These are phyloP conservation scores for Fennellomyces sp. DNA, from an alignment of 371 early-diverging fungal species.

Conservation along the genomic window DNA sequence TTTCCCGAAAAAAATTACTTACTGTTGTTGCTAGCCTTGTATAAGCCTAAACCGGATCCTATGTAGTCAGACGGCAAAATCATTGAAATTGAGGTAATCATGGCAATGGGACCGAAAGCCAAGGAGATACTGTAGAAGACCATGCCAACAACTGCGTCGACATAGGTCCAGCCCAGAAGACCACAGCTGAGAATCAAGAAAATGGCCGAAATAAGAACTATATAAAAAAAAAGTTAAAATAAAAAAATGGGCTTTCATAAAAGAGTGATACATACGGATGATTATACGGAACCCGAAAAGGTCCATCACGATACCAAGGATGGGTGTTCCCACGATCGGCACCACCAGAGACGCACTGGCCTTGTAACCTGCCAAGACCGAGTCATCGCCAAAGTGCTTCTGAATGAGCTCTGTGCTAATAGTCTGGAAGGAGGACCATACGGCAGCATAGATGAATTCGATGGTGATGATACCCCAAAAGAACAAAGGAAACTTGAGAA, in stretches of 20 bases:
- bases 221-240: background rate
- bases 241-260: background rate
- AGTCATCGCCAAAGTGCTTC: slow-evolving; percentile 38
- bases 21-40: slow-evolving; percentile 49
- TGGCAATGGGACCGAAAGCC: slow-evolving; percentile 56
- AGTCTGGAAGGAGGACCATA: slow-evolving; percentile 61
- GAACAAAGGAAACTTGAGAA: slow-evolving; percentile 47
- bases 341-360: slow-evolving; percentile 54
- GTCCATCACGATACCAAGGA: slow-evolving; percentile 58
- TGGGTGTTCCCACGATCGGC: slow-evolving; percentile 61
- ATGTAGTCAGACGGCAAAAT: slow-evolving; percentile 51
- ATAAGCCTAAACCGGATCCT: slow-evolving; percentile 58
- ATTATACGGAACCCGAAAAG: slow-evolving; percentile 48
- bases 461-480: slow-evolving; percentile 55
- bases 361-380: slow-evolving; percentile 53
- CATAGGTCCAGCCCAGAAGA: slow-evolving; percentile 46
- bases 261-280: slow-evolving; percentile 22
- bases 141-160: slow-evolving; percentile 50
- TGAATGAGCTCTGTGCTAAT: slow-evolving; percentile 51
- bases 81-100: slow-evolving; percentile 57
- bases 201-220: slow-evolving; percentile 38
- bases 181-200: slow-evolving; percentile 45
- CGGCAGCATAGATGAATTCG: slow-evolving; percentile 55
- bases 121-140: slow-evolving; percentile 52
- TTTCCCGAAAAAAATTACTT: background rate